A percentile compares a stretch with the other conserved stretches of the same genome.
These are phyloP conservation scores for Penicillium sp. DNA, from an alignment of 2,329 filamentous ascomycete species.

Conservation along the genomic window DNA sequence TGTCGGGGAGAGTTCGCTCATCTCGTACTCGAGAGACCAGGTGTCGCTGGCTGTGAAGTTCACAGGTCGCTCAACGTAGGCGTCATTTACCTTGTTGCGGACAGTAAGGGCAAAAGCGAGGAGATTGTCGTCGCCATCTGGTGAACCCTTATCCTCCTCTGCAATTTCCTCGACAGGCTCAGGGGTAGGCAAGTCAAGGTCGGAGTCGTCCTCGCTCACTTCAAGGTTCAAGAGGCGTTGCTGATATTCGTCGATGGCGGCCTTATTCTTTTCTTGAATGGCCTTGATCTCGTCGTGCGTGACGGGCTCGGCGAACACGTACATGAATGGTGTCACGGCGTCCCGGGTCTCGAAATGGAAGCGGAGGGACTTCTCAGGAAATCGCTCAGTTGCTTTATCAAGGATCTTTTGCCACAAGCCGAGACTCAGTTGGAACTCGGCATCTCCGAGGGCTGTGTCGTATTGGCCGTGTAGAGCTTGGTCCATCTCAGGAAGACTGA, in stretches of 20 bases:
- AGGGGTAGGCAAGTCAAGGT: constrained; percentile 10
- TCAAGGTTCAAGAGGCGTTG: constrained; percentile 41
- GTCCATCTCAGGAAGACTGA: constrained; percentile 85
- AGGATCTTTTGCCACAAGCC: constrained; percentile 75
- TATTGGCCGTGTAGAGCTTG: constrained; percentile 76
- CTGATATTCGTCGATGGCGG: constrained; percentile 68
- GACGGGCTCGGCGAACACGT: constrained; percentile 86
- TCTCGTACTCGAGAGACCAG: constrained; percentile 77
- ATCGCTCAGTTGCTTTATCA: constrained; percentile 70
- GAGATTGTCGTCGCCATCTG: constrained; percentile 36
- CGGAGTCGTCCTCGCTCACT: constrained; percentile 16
- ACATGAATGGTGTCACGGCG: constrained; percentile 65
- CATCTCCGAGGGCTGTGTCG: constrained; percentile 67
- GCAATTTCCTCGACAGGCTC: constrained; percentile 13
- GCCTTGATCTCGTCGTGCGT: constrained; percentile 66
- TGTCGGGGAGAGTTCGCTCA: constrained; percentile 58
- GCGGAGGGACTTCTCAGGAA: constrained; percentile 71
- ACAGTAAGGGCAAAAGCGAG: constrained; percentile 70
- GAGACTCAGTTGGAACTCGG: constrained; percentile 82
- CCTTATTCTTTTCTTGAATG: constrained; percentile 69
- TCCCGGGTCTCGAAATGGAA: constrained; percentile 77
- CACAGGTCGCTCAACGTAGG: constrained; percentile 60
- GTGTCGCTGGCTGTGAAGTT: constrained; percentile 45
- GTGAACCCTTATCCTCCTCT: constrained; percentile 6
- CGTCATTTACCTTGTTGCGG: constrained; percentile 69